phyloP scores from a whole-genome alignment of 2,329 filamentous ascomycete genomes.

The Monilinia aucupariae region DNA sequence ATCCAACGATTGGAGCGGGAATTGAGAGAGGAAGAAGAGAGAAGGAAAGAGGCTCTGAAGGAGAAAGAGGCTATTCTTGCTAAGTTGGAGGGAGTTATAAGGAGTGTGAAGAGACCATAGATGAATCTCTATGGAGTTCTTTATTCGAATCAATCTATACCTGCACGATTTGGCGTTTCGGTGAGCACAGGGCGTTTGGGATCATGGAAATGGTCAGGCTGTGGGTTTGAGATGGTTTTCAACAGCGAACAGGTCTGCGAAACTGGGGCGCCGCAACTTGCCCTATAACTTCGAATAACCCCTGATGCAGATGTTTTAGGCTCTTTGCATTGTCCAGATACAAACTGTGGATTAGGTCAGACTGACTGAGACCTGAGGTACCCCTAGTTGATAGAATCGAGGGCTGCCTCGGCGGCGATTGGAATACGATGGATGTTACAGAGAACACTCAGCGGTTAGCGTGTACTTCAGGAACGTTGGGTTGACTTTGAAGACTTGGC shows the following conservation, averaged over 20 bases:
- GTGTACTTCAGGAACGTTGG: background rate
- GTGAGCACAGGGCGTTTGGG: constrained; percentile 14
- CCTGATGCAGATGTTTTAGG: background rate
- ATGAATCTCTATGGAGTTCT: background rate
- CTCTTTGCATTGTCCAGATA: background rate
- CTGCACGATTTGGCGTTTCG: constrained; percentile 16
- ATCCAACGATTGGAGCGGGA: constrained; percentile 62
- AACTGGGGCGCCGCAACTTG: background rate
- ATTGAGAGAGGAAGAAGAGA: constrained; percentile 55
- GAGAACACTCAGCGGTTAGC: background rate
- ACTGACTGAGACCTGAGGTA: constrained; percentile 85
- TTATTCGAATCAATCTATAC: background rate
- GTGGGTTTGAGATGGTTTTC: background rate
- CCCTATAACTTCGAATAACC: background rate
- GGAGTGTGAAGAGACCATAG: constrained; percentile 54
- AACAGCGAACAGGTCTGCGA: background rate
- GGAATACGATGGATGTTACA: background rate
- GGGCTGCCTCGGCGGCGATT: constrained; percentile 60
- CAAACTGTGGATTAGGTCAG: constrained; percentile 28
- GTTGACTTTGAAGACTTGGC: background rate
- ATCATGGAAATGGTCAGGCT: background rate
- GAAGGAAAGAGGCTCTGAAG: constrained; percentile 57
- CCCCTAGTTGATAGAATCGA: constrained; percentile 89
- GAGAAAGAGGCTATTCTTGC: constrained; percentile 58
- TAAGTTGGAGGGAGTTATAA: constrained; percentile 56